These are phyloP conservation scores for Colletotrichum karsti DNA, from an alignment of 2,329 filamentous ascomycete species.

Conservation along the genomic window DNA sequence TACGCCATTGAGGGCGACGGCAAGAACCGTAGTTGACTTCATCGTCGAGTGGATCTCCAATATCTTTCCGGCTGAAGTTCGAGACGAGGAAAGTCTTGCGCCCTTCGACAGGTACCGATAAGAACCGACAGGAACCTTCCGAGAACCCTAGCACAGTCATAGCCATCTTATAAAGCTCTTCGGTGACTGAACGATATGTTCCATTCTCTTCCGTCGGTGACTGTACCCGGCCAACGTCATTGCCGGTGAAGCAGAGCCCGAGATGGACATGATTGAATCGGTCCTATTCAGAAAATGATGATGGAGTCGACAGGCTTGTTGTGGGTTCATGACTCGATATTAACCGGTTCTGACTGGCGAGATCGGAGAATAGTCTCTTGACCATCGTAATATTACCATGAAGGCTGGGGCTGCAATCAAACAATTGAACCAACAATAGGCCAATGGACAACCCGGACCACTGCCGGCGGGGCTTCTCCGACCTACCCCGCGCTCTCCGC, in stretches of 20 bases:
- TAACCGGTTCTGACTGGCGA: not conserved
- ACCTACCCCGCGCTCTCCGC: slow-evolving; percentile 21
- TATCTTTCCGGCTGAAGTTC: not conserved
- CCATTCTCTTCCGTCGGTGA: not conserved
- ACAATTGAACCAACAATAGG: not conserved
- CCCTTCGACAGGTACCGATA: not conserved
- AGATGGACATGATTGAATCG: slow-evolving; percentile 1
- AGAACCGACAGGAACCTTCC: not conserved
- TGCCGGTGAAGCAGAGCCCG: not conserved
- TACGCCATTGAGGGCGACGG: not conserved
- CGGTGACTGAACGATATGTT: not conserved
- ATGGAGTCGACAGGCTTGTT: not conserved
- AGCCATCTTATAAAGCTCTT: not conserved
- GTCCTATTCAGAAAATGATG: not conserved
- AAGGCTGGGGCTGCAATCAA: not conserved
- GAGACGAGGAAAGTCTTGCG: not conserved
- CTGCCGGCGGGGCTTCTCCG: not conserved
- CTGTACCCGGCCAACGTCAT: not conserved
- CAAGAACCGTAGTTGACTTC: not conserved
- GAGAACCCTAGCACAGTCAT: not conserved
- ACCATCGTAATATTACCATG: not conserved
- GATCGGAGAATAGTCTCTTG: not conserved
- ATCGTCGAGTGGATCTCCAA: not conserved
- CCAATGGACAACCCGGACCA: not conserved
- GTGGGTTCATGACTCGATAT: slow-evolving; percentile 16